A percentile compares a stretch with the other conserved stretches of the same genome.
phyloP scores from a whole-genome alignment of 768 basidiomycete species.

The Saitozyma podzolica region DNA sequence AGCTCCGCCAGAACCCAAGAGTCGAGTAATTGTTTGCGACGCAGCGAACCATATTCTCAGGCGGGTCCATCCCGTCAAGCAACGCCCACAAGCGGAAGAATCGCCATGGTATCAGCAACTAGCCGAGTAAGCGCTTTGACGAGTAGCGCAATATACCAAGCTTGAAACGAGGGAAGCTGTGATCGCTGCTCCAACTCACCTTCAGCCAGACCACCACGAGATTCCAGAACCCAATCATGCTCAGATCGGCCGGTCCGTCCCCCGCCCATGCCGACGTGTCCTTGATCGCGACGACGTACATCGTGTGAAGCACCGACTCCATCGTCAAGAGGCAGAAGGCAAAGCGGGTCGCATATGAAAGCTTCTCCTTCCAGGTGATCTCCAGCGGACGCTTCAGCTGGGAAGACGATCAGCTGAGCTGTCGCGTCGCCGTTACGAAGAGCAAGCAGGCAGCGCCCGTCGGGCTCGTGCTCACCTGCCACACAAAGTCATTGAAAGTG shows the following conservation, averaged over 20 bases:
- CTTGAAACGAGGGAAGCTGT: neutral
- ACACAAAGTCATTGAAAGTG: conserved; percentile 91
- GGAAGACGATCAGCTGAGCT: neutral
- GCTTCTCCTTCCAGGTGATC: conserved; percentile 55
- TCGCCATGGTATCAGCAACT: conserved; percentile 93
- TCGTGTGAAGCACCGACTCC: conserved; percentile 88
- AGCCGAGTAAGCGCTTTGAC: conserved; percentile 12
- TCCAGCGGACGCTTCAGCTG: conserved; percentile 65
- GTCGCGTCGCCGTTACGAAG: neutral
- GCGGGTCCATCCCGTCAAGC: conserved; percentile 81
- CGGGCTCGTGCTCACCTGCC: conserved; percentile 66
- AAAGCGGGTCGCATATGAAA: conserved; percentile 70
- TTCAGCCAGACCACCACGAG: conserved; percentile 94
- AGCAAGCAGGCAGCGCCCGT: neutral
- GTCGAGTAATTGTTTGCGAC: conserved; percentile 96
- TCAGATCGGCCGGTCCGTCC: conserved; percentile 73
- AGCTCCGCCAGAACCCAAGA: conserved; percentile 89
- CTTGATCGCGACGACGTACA: conserved; percentile 97
- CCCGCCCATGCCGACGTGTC: conserved; percentile 69
- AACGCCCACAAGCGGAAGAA: conserved; percentile 96
- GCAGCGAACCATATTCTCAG: conserved; percentile 99
- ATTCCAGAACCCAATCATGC: conserved; percentile 97
- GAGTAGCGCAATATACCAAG: too few species aligned
- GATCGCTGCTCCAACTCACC: conserved; percentile 56
- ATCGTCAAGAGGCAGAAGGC: conserved; percentile 71